A percentile compares a stretch with the other conserved stretches of the same genome.
These are phyloP conservation scores for Xylariaceae sp. DNA, from an alignment of 2,329 filamentous ascomycete genomes.

Conservation along the genomic window DNA sequence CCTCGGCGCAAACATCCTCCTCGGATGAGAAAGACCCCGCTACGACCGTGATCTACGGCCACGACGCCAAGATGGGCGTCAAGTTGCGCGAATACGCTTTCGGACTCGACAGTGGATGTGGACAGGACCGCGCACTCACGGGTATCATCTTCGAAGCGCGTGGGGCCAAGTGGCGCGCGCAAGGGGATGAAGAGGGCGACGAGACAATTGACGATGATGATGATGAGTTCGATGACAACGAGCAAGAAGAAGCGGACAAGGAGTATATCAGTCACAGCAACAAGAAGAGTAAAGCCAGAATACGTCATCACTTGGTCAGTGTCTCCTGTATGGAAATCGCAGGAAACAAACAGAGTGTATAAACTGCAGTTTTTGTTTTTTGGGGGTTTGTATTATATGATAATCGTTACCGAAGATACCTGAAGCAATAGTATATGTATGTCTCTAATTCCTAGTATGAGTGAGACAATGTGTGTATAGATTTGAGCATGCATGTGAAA, in stretches of 20 bases:
- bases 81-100: conserved; percentile 61
- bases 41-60: conserved; percentile 70
- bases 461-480: too few relatives aligned
- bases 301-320: conserved; percentile 16
- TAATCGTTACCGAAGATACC: too few relatives aligned
- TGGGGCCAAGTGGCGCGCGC: not conserved
- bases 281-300: not conserved
- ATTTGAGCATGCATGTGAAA: too few relatives aligned
- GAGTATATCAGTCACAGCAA: not conserved
- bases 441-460: too few relatives aligned
- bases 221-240: not conserved
- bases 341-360: not conserved
- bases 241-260: conserved; percentile 1
- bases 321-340: conserved; percentile 7
- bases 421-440: too few relatives aligned
- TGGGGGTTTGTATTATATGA: not conserved
- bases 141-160: conserved; percentile 63
- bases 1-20: conserved; percentile 41
- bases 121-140: conserved; percentile 67
- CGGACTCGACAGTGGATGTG: conserved; percentile 81
- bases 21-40: conserved; percentile 15
- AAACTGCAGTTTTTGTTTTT: not conserved
- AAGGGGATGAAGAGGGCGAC: conserved; percentile 1
- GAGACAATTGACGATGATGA: not conserved
- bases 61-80: conserved; percentile 71